These are phyloP conservation scores for Wallemia hederae DNA, from an alignment of 1,284 basidiomycete species.

Conservation along the genomic window DNA sequence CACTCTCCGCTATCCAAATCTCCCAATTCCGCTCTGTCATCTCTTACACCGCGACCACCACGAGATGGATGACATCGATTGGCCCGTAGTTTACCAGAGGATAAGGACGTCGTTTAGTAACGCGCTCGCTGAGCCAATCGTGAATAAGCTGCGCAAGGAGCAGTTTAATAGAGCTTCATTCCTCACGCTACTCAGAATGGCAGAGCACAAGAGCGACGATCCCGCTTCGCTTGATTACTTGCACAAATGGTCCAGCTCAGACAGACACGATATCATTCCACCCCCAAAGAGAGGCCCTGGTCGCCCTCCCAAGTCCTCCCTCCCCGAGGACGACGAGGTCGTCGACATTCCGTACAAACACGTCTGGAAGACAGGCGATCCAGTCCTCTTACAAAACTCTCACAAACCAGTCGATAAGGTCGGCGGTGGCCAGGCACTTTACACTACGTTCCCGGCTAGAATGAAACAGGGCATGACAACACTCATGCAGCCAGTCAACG, in stretches of 20 bases:
- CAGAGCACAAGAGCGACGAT: background rate
- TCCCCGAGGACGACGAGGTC: background rate
- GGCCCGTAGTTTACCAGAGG: background rate
- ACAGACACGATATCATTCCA: background rate
- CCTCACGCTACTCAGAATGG: background rate
- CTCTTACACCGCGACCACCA: background rate
- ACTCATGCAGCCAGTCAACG: conserved; percentile 57
- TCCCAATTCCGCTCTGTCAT: too few species aligned
- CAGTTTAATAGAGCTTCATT: background rate
- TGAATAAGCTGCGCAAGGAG: background rate
- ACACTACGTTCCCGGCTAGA: conserved; percentile 66
- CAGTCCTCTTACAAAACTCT: background rate
- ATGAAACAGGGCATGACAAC: conserved; percentile 69
- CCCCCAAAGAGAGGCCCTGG: background rate
- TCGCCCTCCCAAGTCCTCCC: background rate
- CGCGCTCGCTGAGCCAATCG: background rate
- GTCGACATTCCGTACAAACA: background rate
- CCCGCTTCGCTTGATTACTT: background rate
- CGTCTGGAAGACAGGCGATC: background rate
- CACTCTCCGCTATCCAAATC: too few species aligned
- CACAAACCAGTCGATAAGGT: background rate
- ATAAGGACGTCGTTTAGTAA: background rate
- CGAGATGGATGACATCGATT: background rate
- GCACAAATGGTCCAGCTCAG: background rate
- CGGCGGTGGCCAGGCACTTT: conserved; percentile 32